phyloP scores from a whole-genome alignment of 2,329 filamentous ascomycete species.

The Colletotrichum cuscutae region DNA sequence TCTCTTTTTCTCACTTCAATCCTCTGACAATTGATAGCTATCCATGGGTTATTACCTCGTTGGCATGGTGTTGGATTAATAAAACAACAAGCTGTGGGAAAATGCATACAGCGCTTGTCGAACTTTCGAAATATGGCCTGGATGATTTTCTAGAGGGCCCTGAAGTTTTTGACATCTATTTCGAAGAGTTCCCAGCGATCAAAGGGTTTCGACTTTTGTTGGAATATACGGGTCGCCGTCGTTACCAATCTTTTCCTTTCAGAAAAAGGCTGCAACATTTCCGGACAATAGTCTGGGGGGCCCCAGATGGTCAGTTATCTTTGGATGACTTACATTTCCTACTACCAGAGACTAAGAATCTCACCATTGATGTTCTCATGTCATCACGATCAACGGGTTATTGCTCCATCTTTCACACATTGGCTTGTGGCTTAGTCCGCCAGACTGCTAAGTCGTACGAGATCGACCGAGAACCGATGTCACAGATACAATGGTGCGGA shows the following conservation, averaged over 20 bases:
- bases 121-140: neutral
- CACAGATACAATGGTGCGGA: neutral
- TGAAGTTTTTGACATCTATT: neutral
- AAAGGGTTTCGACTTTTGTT: neutral
- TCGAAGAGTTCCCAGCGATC: neutral
- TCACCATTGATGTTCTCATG: neutral
- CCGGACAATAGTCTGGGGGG: fast-evolving
- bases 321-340: neutral
- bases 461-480: neutral
- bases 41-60: neutral
- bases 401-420: neutral
- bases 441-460: fast-evolving
- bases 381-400: neutral
- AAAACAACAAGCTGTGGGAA: fast-evolving
- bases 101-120: fast-evolving
- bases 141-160: neutral
- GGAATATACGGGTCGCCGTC: too few species aligned
- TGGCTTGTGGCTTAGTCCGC: neutral
- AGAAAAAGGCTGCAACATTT: neutral
- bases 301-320: neutral
- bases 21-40: neutral
- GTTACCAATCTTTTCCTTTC: neutral
- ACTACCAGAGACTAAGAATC: neutral
- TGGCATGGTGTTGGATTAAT: neutral
- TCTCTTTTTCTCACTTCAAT: neutral